Percentiles rank a stretch among this genome's conserved stretches.
Evolutionary conservation across 129 eudicot species (phyloP).

Genomic region (Flaveria brownii): DNA sequence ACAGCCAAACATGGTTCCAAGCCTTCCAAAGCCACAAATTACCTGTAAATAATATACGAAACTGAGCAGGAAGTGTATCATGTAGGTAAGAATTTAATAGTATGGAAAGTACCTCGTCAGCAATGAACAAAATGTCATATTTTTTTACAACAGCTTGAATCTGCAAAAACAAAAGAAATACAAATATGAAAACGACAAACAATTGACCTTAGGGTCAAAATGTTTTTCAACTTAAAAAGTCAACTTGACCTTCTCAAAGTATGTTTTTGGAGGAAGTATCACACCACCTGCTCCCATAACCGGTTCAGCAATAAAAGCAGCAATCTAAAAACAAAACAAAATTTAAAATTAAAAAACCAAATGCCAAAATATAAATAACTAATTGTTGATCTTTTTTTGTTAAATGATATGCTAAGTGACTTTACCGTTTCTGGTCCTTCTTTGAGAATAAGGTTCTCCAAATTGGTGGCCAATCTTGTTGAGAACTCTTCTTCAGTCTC

Average conservation of each 20-base stretch:
- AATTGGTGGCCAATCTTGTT: constrained; percentile 81
- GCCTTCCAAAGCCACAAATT: constrained; percentile 94
- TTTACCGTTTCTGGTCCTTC: constrained; percentile 97
- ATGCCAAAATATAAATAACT: neutral
- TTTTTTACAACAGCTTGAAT: constrained; percentile 83
- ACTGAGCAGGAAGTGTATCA: neutral
- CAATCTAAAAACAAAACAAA: constrained; percentile 54
- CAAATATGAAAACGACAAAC: neutral
- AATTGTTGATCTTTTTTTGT: neutral
- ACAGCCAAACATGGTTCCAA: constrained; percentile 93
- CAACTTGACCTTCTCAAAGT: constrained; percentile 76
- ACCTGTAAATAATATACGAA: constrained; percentile 42
- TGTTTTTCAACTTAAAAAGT: neutral
- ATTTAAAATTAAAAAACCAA: neutral
- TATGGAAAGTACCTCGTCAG: constrained; percentile 68
- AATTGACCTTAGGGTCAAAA: neutral
- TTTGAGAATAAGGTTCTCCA: constrained; percentile 86
- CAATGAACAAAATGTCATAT: constrained; percentile 87
- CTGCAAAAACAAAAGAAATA: constrained; percentile 41
- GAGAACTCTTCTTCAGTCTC: constrained; percentile 95
- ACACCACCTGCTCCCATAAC: constrained; percentile 99
- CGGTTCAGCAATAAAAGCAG: constrained; percentile 97
- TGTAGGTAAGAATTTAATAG: neutral
- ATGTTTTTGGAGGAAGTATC: constrained; percentile 88
- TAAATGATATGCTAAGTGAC: constrained; percentile 1